Evolutionary conservation across 345 rosid species (phyloP).

Genomic region (Populus davidiana): DNA sequence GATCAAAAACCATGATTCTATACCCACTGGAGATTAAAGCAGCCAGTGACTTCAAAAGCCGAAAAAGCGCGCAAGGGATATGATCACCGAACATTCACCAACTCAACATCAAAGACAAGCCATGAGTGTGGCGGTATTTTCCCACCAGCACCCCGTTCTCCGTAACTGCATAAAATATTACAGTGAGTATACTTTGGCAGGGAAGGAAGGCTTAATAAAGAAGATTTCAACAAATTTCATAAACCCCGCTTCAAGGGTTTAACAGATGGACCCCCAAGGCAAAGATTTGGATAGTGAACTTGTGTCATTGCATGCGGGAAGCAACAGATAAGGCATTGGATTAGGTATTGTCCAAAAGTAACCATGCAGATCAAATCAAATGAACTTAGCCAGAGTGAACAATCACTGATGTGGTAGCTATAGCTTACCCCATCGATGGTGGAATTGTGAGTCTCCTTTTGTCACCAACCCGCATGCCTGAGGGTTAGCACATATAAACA

Average conservation of each 20-base stretch:
- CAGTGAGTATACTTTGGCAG: not conserved
- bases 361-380: not conserved
- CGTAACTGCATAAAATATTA: slow-evolving; percentile 40
- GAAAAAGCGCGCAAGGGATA: not conserved
- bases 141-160: slow-evolving; percentile 38
- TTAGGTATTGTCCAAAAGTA: not conserved
- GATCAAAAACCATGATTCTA: not conserved
- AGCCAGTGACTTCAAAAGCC: not conserved
- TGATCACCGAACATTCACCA: slow-evolving; percentile 49
- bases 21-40: not conserved
- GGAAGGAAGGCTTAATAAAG: not conserved
- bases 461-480: slow-evolving; percentile 87
- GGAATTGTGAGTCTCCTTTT: slow-evolving; percentile 76
- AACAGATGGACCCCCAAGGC: not conserved
- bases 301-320: not conserved
- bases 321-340: not conserved
- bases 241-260: not conserved
- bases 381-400: not conserved
- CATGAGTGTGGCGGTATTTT: slow-evolving; percentile 67
- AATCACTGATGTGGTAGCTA: not conserved
- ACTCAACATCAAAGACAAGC: slow-evolving; percentile 69
- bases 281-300: not conserved
- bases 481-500: not conserved
- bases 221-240: not conserved
- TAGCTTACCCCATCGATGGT: slow-evolving; percentile 71